Conservation (phyloP, 495 filamentous ascomycete species). For the Talaromyces ruber region DNA sequence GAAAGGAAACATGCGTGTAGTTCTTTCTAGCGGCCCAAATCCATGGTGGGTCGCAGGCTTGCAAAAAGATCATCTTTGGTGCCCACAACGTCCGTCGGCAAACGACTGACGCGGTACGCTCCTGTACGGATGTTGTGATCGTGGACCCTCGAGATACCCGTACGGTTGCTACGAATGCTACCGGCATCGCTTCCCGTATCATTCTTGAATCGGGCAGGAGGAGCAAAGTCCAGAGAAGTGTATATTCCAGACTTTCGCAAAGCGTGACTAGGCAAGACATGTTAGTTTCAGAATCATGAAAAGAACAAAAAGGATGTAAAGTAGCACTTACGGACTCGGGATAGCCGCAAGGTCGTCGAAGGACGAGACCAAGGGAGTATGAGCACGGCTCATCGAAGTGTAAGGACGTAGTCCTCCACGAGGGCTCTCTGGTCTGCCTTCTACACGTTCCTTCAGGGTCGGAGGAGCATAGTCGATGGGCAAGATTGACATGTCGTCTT, state of each 20-base stretch:
- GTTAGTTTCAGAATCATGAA: slow-evolving; percentile 17
- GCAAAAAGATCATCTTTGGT: slow-evolving; percentile 63
- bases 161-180: slow-evolving; percentile 78
- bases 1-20: background rate
- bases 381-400: slow-evolving; percentile 56
- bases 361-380: slow-evolving; percentile 68
- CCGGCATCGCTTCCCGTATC: slow-evolving; percentile 75
- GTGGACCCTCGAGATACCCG: slow-evolving; percentile 65
- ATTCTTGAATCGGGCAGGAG: slow-evolving; percentile 76
- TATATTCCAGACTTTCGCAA: slow-evolving; percentile 86
- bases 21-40: slow-evolving; percentile 38
- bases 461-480: slow-evolving; percentile 87
- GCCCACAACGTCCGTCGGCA: slow-evolving; percentile 77
- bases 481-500: slow-evolving; percentile 68
- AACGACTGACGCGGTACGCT: slow-evolving; percentile 80
- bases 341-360: slow-evolving; percentile 81
- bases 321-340: slow-evolving; percentile 77
- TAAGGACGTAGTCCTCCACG: slow-evolving; percentile 68
- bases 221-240: slow-evolving; percentile 90
- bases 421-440: slow-evolving; percentile 74
- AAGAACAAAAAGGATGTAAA: background rate
- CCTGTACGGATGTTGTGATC: slow-evolving; percentile 74
- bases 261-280: slow-evolving; percentile 49
- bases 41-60: slow-evolving; percentile 72
- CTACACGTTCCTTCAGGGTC: slow-evolving; percentile 55